Conservation (phyloP, 208 protist genomes). For the Entamoeba invadens region DNA sequence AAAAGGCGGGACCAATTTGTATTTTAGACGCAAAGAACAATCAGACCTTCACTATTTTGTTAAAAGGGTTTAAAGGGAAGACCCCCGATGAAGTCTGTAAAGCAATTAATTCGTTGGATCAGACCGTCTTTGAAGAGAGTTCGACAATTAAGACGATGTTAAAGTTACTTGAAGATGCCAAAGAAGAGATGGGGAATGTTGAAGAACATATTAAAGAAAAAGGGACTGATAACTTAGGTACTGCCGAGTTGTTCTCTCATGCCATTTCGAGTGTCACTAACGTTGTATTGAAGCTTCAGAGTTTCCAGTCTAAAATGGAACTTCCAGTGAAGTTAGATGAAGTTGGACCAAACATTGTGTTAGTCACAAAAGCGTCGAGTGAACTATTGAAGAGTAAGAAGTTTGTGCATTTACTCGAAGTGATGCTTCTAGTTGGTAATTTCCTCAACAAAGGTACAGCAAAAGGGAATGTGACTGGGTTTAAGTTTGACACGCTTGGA, state of each 20-base stretch:
- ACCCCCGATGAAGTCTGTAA: not conserved
- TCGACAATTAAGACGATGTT: not conserved
- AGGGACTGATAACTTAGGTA: not conserved
- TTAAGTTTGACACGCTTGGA: not conserved
- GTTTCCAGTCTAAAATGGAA: not conserved
- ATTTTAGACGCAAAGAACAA: not conserved
- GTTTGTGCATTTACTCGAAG: not conserved
- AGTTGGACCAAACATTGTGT: not conserved
- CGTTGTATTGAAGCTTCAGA: not conserved
- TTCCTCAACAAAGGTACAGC: not conserved
- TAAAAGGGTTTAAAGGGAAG: not conserved
- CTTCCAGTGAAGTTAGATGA: not conserved
- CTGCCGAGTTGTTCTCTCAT: not conserved
- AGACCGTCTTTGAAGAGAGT: not conserved
- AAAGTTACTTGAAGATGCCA: not conserved
- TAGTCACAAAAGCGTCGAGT: not conserved
- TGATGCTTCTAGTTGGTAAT: not conserved
- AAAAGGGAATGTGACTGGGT: not conserved
- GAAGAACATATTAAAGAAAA: not conserved
- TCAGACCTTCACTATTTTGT: not conserved
- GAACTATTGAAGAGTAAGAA: not conserved
- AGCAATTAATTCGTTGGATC: not conserved
- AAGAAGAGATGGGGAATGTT: not conserved
- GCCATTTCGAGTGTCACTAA: not conserved
- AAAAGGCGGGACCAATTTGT: not conserved